Percentiles rank a stretch among this genome's conserved stretches.
These are phyloP conservation scores for Fragilaria crotonensis DNA, from an alignment of 108 stramenopile genomes.

Conservation along the genomic window DNA sequence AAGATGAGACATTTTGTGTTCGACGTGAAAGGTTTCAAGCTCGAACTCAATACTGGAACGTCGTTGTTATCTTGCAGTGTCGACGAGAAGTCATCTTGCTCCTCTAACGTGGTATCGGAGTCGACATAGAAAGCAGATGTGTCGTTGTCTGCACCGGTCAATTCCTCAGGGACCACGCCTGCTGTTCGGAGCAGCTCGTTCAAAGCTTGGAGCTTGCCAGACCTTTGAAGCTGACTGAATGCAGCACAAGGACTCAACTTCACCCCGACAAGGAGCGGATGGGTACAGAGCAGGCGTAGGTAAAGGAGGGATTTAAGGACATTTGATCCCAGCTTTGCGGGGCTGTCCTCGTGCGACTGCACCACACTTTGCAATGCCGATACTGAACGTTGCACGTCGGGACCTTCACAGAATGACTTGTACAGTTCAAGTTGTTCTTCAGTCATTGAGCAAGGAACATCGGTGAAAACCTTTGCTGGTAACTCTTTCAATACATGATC, in stretches of 20 bases:
- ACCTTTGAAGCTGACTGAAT: conserved; percentile 19
- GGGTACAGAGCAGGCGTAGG: conserved; percentile 80
- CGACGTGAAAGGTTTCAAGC: neutral
- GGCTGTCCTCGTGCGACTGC: conserved; percentile 3
- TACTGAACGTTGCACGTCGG: conserved; percentile 38
- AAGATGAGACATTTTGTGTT: conserved; percentile 75
- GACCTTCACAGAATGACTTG: conserved; percentile 24
- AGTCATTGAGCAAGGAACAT: conserved; percentile 74
- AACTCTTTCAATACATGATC: conserved; percentile 89
- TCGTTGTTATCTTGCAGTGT: conserved; percentile 5
- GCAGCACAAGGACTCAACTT: neutral
- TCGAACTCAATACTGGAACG: too few species aligned
- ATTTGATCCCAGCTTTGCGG: conserved; percentile 29
- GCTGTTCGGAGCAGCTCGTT: conserved; percentile 65
- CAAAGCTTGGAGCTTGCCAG: conserved; percentile 81
- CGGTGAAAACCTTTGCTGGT: conserved; percentile 90
- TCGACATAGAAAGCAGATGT: conserved; percentile 48
- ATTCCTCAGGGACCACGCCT: conserved; percentile 50
- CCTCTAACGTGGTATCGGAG: conserved; percentile 11
- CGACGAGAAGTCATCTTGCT: conserved; percentile 3
- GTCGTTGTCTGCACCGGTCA: conserved; percentile 78
- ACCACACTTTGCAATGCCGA: conserved; percentile 14
- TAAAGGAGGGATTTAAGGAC: conserved; percentile 65
- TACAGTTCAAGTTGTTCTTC: conserved; percentile 58
- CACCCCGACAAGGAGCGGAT: conserved; percentile 57